Conservation (phyloP, 306 rosid species). For the Sicyos baderoa region DNA sequence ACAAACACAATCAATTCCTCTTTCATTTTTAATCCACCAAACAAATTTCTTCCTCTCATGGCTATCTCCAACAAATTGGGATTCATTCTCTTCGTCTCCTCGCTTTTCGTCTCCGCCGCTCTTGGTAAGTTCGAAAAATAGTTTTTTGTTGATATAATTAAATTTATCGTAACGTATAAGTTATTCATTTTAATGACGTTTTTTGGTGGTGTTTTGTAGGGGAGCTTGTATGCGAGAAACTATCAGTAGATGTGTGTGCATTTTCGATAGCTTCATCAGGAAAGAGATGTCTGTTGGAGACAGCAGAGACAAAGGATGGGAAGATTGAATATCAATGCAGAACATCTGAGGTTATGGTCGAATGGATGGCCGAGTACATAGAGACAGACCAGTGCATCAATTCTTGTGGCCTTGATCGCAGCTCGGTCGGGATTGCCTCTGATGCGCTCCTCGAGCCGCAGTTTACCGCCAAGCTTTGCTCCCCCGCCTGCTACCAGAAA, state of each 20-base stretch:
- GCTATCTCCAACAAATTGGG: conserved; percentile 32
- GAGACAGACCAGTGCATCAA: conserved; percentile 57
- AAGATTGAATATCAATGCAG: conserved; percentile 49
- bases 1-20: background rate
- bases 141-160: no score
- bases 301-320: conserved; percentile 31
- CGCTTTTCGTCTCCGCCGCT: conserved; percentile 35
- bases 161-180: no score
- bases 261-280: conserved; percentile 77
- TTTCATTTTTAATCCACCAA: background rate
- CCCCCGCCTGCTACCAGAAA: conserved; percentile 51
- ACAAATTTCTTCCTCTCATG: conserved; percentile 21
- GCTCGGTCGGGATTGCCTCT: conserved; percentile 63
- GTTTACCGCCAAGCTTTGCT: conserved; percentile 59
- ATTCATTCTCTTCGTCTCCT: conserved; percentile 31
- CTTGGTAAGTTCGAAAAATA: conserved; percentile 25
- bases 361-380: conserved; percentile 55
- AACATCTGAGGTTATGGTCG: conserved; percentile 67
- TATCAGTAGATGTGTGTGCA: conserved; percentile 42
- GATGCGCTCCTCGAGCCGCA: conserved; percentile 70
- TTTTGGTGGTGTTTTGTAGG: conserved; percentile 18
- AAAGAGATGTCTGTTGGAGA: conserved; percentile 74
- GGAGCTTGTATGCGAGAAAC: conserved; percentile 48
- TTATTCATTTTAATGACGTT: no score
- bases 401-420: conserved; percentile 68